phyloP scores from a whole-genome alignment of 805 yeast species.

The Metschnikowia baotianmanensis region DNA sequence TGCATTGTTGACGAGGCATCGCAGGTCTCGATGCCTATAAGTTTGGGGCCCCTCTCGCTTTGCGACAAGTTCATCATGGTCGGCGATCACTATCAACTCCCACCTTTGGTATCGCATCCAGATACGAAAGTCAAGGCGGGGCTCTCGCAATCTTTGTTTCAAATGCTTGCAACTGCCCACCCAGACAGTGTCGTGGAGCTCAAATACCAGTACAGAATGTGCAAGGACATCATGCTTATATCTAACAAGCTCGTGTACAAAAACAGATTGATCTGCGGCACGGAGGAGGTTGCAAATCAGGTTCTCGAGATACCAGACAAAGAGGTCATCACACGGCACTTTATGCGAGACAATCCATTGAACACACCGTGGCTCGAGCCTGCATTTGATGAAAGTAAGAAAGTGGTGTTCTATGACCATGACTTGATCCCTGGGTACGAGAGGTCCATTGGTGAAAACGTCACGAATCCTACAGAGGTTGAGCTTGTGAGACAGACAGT shows the following conservation, averaged over 20 bases:
- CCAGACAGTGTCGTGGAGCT: slow-evolving; percentile 77
- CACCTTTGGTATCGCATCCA: slow-evolving; percentile 70
- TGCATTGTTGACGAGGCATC: slow-evolving; percentile 97
- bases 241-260: slow-evolving; percentile 79
- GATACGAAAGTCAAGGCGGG: slow-evolving; percentile 65
- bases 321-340: slow-evolving; percentile 21
- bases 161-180: slow-evolving; percentile 63
- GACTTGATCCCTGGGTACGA: slow-evolving; percentile 65
- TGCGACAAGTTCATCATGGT: slow-evolving; percentile 82
- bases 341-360: not conserved
- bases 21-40: slow-evolving; percentile 87
- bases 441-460: slow-evolving; percentile 55
- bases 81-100: slow-evolving; percentile 95
- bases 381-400: slow-evolving; percentile 51
- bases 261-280: slow-evolving; percentile 76
- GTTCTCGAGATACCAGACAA: slow-evolving; percentile 47
- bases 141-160: slow-evolving; percentile 74
- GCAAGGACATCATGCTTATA: slow-evolving; percentile 78
- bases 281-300: slow-evolving; percentile 58
- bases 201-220: slow-evolving; percentile 88
- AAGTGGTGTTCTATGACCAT: slow-evolving; percentile 78
- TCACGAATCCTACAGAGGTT: slow-evolving; percentile 74
- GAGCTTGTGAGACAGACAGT: slow-evolving; percentile 60
- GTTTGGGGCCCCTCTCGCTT: slow-evolving; percentile 80
- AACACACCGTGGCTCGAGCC: slow-evolving; percentile 51